Conservation (phyloP, 1,139 yeast genomes). For the Suhomyces taliae region DNA sequence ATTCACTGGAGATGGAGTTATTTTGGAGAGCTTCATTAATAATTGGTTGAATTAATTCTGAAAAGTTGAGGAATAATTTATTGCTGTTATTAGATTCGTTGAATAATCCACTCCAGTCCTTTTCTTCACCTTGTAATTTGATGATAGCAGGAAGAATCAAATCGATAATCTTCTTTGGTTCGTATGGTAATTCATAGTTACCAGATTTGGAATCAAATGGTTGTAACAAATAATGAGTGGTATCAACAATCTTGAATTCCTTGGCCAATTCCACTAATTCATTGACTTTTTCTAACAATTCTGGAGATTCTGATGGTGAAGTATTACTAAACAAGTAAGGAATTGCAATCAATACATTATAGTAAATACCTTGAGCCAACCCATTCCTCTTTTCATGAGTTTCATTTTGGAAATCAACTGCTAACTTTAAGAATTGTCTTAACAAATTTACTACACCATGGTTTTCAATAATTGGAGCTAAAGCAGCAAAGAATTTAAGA, state of each 20-base stretch:
- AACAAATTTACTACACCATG: conserved; percentile 53
- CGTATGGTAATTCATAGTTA: conserved; percentile 50
- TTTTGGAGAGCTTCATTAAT: conserved; percentile 33
- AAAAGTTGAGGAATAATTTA: conserved; percentile 35
- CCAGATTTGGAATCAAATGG: conserved; percentile 40
- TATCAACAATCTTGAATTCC: conserved; percentile 30
- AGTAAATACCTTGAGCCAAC: conserved; percentile 68
- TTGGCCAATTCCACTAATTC: conserved; percentile 49
- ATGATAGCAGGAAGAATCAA: conserved; percentile 58
- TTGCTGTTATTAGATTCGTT: conserved; percentile 10
- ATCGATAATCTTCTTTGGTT: conserved; percentile 49
- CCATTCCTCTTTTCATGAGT: conserved; percentile 45
- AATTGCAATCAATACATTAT: conserved; percentile 60
- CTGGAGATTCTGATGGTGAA: conserved; percentile 21
- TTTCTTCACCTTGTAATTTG: conserved; percentile 28
- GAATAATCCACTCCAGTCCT: conserved; percentile 25
- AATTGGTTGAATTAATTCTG: conserved; percentile 36
- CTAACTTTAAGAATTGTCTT: conserved; percentile 53
- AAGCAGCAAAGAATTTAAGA: conserved; percentile 66
- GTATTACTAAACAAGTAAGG: conserved; percentile 66
- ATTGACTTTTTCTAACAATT: conserved; percentile 36
- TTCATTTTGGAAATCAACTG: conserved; percentile 54
- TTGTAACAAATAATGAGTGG: conserved; percentile 26
- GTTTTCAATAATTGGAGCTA: conserved; percentile 61
- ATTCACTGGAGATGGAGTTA: conserved; percentile 40